Conservation (phyloP, 208 protist genomes). For the Balamuthia mandrillaris region DNA sequence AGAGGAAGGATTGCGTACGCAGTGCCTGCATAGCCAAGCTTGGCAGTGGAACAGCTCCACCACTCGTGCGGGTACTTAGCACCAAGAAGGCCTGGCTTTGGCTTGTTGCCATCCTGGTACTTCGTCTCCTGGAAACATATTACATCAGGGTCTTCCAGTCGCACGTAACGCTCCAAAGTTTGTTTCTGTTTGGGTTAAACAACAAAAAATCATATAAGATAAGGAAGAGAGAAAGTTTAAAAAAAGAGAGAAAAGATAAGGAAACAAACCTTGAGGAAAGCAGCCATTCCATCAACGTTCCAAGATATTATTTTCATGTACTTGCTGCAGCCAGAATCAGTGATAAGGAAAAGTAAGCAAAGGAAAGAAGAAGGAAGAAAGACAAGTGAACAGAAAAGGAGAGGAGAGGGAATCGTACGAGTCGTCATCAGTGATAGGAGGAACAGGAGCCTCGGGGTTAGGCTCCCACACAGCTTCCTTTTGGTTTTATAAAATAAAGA, state of each 20-base stretch:
- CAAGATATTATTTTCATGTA: slow-evolving; percentile 7
- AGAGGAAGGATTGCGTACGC: background rate
- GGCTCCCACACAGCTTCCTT: background rate
- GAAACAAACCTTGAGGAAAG: background rate
- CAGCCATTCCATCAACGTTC: background rate
- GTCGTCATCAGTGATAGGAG: background rate
- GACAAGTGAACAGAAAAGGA: background rate
- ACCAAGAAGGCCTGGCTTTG: background rate
- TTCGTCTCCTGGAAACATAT: slow-evolving; percentile 32
- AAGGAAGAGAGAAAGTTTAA: background rate
- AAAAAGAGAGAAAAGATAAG: background rate
- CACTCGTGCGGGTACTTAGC: background rate
- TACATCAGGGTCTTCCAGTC: background rate
- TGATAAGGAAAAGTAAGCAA: background rate
- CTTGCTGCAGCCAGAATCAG: background rate
- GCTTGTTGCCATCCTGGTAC: background rate
- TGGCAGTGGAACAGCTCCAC: background rate
- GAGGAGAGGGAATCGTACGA: background rate
- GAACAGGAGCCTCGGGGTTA: background rate
- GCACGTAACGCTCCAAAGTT: background rate
- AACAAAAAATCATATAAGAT: background rate
- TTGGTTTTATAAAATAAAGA: background rate
- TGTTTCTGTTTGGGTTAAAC: background rate
- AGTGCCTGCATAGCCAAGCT: slow-evolving; percentile 19
- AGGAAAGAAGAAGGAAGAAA: background rate